phyloP scores from a whole-genome alignment of 2,329 filamentous ascomycete genomes.

The Hypoxylon sp. region DNA sequence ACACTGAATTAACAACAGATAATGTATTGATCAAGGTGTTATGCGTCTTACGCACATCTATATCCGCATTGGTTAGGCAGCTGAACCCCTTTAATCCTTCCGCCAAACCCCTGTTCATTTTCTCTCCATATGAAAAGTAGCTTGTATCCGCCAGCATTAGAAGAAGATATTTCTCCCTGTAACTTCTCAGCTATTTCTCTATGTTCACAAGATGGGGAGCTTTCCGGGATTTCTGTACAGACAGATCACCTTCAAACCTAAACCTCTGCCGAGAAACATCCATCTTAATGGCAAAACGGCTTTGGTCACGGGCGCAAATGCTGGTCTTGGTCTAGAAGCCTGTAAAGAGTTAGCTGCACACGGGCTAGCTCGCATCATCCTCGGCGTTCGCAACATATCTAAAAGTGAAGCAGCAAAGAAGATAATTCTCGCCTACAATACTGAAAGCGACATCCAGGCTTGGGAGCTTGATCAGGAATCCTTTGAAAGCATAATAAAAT shows the following conservation, averaged over 20 bases:
- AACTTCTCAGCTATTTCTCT: background rate
- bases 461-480: constrained; percentile 40
- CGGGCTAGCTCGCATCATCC: constrained; percentile 31
- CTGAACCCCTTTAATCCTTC: background rate
- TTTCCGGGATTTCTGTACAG: constrained; percentile 25
- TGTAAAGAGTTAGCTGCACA: constrained; percentile 29
- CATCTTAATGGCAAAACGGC: constrained; percentile 20
- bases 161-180: background rate
- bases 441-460: constrained; percentile 28
- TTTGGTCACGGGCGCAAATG: constrained; percentile 26
- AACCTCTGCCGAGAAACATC: constrained; percentile 15
- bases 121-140: background rate
- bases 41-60: background rate
- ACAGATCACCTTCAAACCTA: constrained; percentile 23
- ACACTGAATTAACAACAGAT: background rate
- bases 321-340: constrained; percentile 37
- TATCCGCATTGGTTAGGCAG: background rate
- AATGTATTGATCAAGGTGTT: background rate
- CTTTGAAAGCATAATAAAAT: constrained; percentile 32
- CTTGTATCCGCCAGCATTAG: background rate
- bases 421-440: constrained; percentile 6
- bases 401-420: constrained; percentile 23
- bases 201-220: constrained; percentile 11
- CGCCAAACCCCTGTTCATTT: background rate
- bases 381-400: constrained; percentile 26